A percentile compares a stretch with the other conserved stretches of the same genome.
Conservation (phyloP, 305 asterid genomes). For the Solanum hybrid region DNA sequence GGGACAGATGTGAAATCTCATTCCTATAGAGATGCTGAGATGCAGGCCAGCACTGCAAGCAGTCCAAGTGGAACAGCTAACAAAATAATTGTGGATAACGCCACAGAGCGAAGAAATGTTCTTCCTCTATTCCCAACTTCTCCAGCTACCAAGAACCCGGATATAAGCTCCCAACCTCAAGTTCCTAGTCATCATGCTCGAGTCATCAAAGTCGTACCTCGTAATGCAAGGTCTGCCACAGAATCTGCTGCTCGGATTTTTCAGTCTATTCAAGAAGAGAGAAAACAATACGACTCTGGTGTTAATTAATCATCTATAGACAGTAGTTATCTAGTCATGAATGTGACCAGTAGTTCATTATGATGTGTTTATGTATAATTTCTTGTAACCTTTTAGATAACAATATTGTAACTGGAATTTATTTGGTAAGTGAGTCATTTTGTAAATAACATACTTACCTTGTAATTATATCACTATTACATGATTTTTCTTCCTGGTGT, state of each 20-base stretch:
- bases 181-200: slow-evolving; percentile 9
- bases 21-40: slow-evolving; percentile 27
- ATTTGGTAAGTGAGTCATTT: neutral
- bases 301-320: slow-evolving; percentile 15
- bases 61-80: slow-evolving; percentile 32
- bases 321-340: neutral
- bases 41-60: slow-evolving; percentile 52
- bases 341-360: neutral
- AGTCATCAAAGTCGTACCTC: slow-evolving; percentile 70
- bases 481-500: neutral
- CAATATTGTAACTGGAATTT: neutral
- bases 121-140: slow-evolving; percentile 48
- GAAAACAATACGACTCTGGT: slow-evolving; percentile 36
- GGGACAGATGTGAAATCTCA: slow-evolving; percentile 6
- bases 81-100: slow-evolving; percentile 1
- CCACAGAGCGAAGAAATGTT: slow-evolving; percentile 21
- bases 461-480: neutral
- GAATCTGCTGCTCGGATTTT: slow-evolving; percentile 83
- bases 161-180: slow-evolving; percentile 2
- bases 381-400: neutral
- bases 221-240: slow-evolving; percentile 53
- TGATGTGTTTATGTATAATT: neutral
- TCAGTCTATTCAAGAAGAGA: slow-evolving; percentile 70
- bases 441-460: neutral
- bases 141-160: slow-evolving; percentile 14